These are phyloP conservation scores for Blastobotrys illinoisensis DNA, from an alignment of 1,139 yeast genomes.

Conservation along the genomic window DNA sequence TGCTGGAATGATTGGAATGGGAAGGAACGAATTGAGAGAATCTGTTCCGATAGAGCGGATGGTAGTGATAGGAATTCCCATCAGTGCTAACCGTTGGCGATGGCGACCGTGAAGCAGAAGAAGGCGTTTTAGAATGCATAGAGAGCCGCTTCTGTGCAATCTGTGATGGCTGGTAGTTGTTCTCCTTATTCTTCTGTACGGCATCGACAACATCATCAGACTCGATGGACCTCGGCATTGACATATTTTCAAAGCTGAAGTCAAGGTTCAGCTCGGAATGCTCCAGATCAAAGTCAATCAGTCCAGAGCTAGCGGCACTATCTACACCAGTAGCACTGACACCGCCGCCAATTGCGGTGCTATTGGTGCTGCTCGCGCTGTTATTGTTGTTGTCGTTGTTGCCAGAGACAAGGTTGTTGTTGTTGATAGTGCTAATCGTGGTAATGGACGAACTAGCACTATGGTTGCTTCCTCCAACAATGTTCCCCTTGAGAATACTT, in stretches of 20 bases:
- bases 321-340: not conserved
- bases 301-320: not conserved
- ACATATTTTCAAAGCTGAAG: conserved; percentile 13
- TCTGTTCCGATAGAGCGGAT: conserved; percentile 22
- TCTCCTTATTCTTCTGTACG: conserved; percentile 1
- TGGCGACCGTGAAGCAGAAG: conserved; percentile 6
- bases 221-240: conserved; percentile 7
- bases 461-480: not conserved
- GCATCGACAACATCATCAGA: conserved; percentile 4
- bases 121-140: not conserved
- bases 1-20: conserved; percentile 13
- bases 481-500: conserved; percentile 23
- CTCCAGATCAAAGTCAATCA: conserved; percentile 16
- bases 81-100: conserved; percentile 2
- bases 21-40: conserved; percentile 15
- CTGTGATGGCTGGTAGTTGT: conserved; percentile 10
- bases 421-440: not conserved
- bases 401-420: not conserved
- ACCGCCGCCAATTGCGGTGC: not conserved
- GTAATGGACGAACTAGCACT: conserved; percentile 1
- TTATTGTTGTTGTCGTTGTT: not conserved
- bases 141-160: not conserved
- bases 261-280: conserved; percentile 14
- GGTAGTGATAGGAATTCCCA: conserved; percentile 11
- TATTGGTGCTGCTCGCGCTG: not conserved